These are phyloP conservation scores for Globisporangium apiculatum DNA, from an alignment of 352 stramenopile species.

Conservation along the genomic window DNA sequence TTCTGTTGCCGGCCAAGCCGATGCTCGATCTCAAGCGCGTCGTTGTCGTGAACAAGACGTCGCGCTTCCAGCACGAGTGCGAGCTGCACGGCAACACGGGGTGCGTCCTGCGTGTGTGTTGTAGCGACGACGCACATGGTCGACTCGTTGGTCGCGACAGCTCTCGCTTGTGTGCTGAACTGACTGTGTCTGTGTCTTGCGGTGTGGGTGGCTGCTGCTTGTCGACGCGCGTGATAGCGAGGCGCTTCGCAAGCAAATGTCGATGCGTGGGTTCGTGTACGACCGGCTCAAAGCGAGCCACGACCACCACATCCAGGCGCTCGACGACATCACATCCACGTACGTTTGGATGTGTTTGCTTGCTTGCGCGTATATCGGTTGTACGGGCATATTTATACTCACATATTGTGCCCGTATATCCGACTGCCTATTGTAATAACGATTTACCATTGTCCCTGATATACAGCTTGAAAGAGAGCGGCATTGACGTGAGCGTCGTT, in stretches of 20 bases:
- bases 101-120: conserved; percentile 23
- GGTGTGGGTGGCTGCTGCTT: conserved; percentile 1
- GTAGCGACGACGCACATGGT: too few species aligned
- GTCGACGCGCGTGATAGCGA: conserved; percentile 30
- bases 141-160: too few species aligned
- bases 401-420: too few species aligned
- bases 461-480: conserved; percentile 52
- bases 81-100: conserved; percentile 75
- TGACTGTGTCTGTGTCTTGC: not conserved
- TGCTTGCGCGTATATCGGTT: too few species aligned
- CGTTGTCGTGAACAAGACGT: conserved; percentile 85
- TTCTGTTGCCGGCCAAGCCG: conserved; percentile 37
- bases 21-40: conserved; percentile 71
- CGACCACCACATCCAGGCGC: conserved; percentile 76
- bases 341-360: conserved; percentile 9
- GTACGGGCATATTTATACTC: too few species aligned
- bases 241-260: conserved; percentile 86
- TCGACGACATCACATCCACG: conserved; percentile 81
- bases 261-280: conserved; percentile 85
- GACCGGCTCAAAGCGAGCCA: conserved; percentile 81
- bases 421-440: too few species aligned
- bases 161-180: conserved; percentile 1
- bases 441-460: too few species aligned
- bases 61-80: conserved; percentile 81
- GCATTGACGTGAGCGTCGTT: conserved; percentile 65